Evolutionary conservation across 2,329 filamentous ascomycete species (phyloP), one percentile per base, ranked within the genome.

Genomic region (Fusarium sp.): DNA sequence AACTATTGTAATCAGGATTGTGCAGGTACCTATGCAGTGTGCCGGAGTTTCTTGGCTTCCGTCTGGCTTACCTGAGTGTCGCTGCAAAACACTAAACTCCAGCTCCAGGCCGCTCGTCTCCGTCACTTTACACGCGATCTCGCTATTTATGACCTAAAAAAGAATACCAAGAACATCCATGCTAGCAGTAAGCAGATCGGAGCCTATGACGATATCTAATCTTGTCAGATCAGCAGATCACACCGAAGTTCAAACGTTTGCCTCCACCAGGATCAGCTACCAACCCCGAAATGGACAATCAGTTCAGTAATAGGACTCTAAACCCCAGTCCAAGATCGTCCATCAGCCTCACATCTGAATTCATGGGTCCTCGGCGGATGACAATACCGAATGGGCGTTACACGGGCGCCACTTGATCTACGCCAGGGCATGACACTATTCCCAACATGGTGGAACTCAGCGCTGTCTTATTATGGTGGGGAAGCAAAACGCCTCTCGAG

Each of bases 401-500:
- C 40, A 44, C 24, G 29, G 25, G 27, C 46, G 24, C 46, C 45
- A 43, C 32, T 29, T 6, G 53, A 65, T 65, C 60, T 43, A n/a
- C 61, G 4, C 45, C 53, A 16, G 44, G 11, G 20, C 10, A 20
- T 44, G 61, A 29, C 61, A 24, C 62, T 59, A 65, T 65, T 40
- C 62, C 62, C 61, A 59, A 65, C 40, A 13, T 38, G 61, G 62
- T 38, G 32, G 34, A 18, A 65, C 40, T 18, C 30, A 34, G 61
- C 62, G 62, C 60, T 65, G 16, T 65, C 43, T 22, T 8, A 6
- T 43, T n/a, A 6, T 20, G 41, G 61, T 40, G 51, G 52, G 40
- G 46, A 51, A 52, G n/a, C 7, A 47, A 25, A 6, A 20, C 60
- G 61, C 61, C 40, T 59, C 45, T 38, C 18, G 0, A 16, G 10